Percentiles rank a stretch among this genome's conserved stretches.
Conservation (phyloP, 768 basidiomycete genomes). For the Suillus cothurnatus region DNA sequence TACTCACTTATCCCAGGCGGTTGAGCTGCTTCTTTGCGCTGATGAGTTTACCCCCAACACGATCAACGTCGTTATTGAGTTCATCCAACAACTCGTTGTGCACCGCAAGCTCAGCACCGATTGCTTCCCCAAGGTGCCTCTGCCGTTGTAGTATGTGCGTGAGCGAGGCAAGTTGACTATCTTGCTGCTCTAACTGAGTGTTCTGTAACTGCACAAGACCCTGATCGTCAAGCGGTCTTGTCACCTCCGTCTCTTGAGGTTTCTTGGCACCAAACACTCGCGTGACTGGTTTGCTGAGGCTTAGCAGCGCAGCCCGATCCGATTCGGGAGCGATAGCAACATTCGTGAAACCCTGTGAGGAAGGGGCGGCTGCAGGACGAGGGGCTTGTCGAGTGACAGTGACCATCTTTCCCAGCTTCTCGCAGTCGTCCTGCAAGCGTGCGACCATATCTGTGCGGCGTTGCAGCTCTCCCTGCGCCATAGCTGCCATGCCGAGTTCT, state of each 20-base stretch:
- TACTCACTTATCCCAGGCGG: constrained; percentile 56
- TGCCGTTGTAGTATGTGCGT: constrained; percentile 84
- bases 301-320: constrained; percentile 69
- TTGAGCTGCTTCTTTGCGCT: constrained; percentile 82
- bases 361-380: constrained; percentile 35
- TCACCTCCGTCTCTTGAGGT: constrained; percentile 81
- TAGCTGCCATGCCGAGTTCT: constrained; percentile 63
- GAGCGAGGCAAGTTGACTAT: constrained; percentile 76
- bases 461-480: constrained; percentile 92
- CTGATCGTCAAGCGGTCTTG: constrained; percentile 83
- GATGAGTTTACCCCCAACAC: constrained; percentile 76
- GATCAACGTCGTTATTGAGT: constrained; percentile 74
- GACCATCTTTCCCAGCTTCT: constrained; percentile 84
- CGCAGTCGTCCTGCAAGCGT: constrained; percentile 87
- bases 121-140: constrained; percentile 83
- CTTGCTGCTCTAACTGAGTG: constrained; percentile 81
- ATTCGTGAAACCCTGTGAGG: constrained; percentile 30
- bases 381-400: constrained; percentile 66
- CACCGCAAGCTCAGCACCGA: constrained; percentile 74
- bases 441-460: constrained; percentile 89
- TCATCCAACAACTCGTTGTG: constrained; percentile 90
- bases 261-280: constrained; percentile 77
- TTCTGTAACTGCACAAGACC: constrained; percentile 83
- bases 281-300: constrained; percentile 51
- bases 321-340: constrained; percentile 45